Evolutionary conservation across 768 basidiomycete genomes (phyloP), one percentile per base, ranked within the genome.

Genomic region (Crassisporium funariophilum): DNA sequence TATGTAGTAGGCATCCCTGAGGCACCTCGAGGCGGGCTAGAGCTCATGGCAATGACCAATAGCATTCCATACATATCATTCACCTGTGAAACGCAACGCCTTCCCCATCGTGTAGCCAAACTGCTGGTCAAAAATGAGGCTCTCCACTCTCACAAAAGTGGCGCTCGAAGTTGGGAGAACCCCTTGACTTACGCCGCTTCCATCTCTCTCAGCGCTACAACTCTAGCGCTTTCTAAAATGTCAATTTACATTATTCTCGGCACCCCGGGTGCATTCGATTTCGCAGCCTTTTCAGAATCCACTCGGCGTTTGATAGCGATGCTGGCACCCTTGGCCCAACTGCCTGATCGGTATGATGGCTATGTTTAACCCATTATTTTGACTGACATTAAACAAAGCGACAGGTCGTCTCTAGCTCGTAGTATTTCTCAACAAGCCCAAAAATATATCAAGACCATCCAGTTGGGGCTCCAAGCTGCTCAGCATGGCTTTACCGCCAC

Each of bases 191-290:
- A n/a, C n/a, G n/a, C n/a, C n/a, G n/a, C n/a, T n/a, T n/a, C n/a
- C n/a, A n/a, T n/a, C n/a, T n/a, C n/a, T n/a, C n/a, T n/a, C n/a
- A n/a, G n/a, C n/a, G n/a, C n/a, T n/a, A n/a, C n/a, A n/a, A n/a
- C n/a, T n/a, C n/a, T n/a, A n/a, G n/a, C n/a, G n/a, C n/a, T 16
- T 19, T 19, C 13, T 20, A 35, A 19, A 5, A 55, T 55, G 55
- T 56, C 55, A 25, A 40, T 56, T 25, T 56, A 50, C 40, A 46
- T 56, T 35, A 47, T 49, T 31, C 31, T 56, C 13, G 51, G 48
- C 6, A 52, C 55, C 7, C 54, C 54, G n/a, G 50, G 50, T 8
- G 44, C 50, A 10, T 52, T 50, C 34, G 47, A 56, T 29, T 56
- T 56, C 35, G 20, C 29, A 27, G 50, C 54, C 2, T 52, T 56